Evolutionary conservation across 2,329 filamentous ascomycete species (phyloP), one percentile per base, ranked within the genome.

Genomic region (Aaosphaeria pasadenensis): DNA sequence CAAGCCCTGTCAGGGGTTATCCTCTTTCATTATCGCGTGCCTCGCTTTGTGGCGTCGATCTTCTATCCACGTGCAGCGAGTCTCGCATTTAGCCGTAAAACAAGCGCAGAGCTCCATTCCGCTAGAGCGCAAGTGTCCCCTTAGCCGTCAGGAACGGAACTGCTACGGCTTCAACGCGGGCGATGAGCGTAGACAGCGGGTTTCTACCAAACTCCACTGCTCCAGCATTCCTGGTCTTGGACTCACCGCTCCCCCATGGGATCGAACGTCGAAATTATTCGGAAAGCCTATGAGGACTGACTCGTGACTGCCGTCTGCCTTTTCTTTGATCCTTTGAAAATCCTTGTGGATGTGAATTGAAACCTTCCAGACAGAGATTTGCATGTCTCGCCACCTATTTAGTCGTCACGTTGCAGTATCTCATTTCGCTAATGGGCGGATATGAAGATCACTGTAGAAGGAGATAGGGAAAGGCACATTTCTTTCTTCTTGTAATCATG

Each of bases 81-180:
- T 43, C 42, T 39, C 39, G 43, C 48, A 52, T 54, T 58, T 58
- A 58, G 47, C 53, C 55, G 53, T 40, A n/a, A 46, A 44, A 41
- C 35, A 30, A 51, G 43, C 36, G 42, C 49, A 40, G 39, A 44
- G 39, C 41, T 28, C n/a, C 9, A 43, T 35, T 40, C 44, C 31
- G 32, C 47, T 13, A 24, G 17, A 24, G 17, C 17, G 17, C 17
- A 24, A 24, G 17, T 24, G 17, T 24, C 17, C 17, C 17, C 17
- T 24, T 45, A 39, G n/a, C 46, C 45, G 33, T n/a, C 33, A 9
- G n/a, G 9, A 36, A 36, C 33, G 33, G 7, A 9, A 9, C 33
- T 36, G 9, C 33, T n/a, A 36, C n/a, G 9, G 7, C n/a, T n/a
- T 36, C 33, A 36, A 36, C 33, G n/a, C 9, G 33, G 33, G 4